Conservation (phyloP, 2,329 filamentous ascomycete genomes). For the Claviceps arundinis region DNA sequence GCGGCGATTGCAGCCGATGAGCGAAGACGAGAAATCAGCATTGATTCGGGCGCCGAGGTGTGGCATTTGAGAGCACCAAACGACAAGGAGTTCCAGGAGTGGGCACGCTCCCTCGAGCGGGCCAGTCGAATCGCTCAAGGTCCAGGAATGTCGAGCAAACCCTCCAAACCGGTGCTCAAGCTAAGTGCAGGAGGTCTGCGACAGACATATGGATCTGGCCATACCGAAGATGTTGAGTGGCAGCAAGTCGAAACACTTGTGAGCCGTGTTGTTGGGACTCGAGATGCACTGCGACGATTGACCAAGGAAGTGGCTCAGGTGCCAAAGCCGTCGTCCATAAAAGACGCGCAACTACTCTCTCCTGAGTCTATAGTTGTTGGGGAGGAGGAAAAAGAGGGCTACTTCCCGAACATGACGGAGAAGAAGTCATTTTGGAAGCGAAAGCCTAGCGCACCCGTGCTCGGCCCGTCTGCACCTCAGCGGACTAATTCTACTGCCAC, state of each 20-base stretch:
- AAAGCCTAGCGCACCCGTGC: conserved; percentile 50
- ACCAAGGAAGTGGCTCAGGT: conserved; percentile 67
- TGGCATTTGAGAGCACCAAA: conserved; percentile 86
- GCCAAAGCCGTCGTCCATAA: conserved; percentile 14
- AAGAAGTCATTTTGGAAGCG: conserved; percentile 84
- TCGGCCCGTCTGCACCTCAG: conserved; percentile 27
- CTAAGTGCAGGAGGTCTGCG: conserved; percentile 15
- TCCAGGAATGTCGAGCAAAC: conserved; percentile 24
- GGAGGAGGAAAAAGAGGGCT: conserved; percentile 30
- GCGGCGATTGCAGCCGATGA: conserved; percentile 87
- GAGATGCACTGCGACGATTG: conserved; percentile 76
- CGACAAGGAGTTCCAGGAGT: conserved; percentile 72
- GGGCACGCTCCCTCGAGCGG: conserved; percentile 74
- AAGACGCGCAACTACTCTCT: conserved; percentile 23
- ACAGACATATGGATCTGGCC: conserved; percentile 20
- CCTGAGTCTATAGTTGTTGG: conserved; percentile 23
- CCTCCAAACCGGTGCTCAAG: conserved; percentile 14
- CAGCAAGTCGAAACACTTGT: conserved; percentile 73
- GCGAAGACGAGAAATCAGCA: conserved; percentile 78
- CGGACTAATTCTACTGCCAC: conserved; percentile 25
- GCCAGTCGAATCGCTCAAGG: conserved; percentile 56
- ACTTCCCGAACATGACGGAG: conserved; percentile 38
- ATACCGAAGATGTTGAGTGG: conserved; percentile 71
- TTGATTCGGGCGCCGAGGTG: conserved; percentile 91
- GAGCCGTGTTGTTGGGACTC: conserved; percentile 71